Evolutionary conservation across 2,329 filamentous ascomycete genomes (phyloP).

Genomic region (Fusarium poae): DNA sequence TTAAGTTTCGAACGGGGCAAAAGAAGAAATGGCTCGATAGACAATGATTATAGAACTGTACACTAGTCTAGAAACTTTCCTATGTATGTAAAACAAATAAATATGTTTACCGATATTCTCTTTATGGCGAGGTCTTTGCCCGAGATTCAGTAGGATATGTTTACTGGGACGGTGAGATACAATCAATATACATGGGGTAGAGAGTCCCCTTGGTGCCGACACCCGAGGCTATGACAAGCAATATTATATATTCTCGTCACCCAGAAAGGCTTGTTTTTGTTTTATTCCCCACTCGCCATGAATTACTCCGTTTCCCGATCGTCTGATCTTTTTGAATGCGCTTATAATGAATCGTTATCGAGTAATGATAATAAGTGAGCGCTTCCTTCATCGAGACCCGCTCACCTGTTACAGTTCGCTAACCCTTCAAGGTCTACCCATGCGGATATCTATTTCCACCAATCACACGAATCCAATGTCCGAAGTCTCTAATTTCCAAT

Average conservation of each 20-base stretch:
- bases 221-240: constrained; percentile 29
- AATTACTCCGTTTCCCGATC: constrained; percentile 20
- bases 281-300: background rate
- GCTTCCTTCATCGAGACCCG: constrained; percentile 25
- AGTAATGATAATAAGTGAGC: background rate
- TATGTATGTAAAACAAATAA: background rate
- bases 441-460: constrained; percentile 43
- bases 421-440: constrained; percentile 24
- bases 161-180: constrained; percentile 18
- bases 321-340: constrained; percentile 18
- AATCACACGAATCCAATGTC: constrained; percentile 10
- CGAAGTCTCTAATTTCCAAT: constrained; percentile 1
- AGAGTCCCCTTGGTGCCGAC: constrained; percentile 6
- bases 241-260: constrained; percentile 28
- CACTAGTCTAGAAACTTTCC: background rate
- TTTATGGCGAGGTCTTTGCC: too few species aligned
- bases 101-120: background rate
- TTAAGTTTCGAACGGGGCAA: background rate
- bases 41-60: background rate
- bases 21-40: background rate
- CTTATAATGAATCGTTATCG: background rate
- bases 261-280: background rate
- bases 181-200: constrained; percentile 5
- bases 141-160: too few species aligned
- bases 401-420: constrained; percentile 44